Evolutionary conservation across 768 basidiomycete species (phyloP), one percentile per base, ranked within the genome.

Genomic region (Rossbeevera mucosa): DNA sequence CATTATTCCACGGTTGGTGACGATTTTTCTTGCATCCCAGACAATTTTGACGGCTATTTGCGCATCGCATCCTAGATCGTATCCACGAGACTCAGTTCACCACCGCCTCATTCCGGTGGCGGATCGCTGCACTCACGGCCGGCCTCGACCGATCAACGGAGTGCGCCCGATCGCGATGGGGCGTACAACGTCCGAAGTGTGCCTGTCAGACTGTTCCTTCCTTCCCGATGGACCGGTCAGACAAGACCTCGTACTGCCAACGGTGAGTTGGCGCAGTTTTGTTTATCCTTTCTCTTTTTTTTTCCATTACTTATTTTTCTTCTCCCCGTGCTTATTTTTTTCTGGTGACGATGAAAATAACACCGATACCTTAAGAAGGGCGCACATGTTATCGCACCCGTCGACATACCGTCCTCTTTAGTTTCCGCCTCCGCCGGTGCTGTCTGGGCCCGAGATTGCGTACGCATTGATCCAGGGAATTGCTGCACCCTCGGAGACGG

Each of bases 11-110:
- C 16, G 16, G 41, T 55, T 55, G 52, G 50, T 51, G 54, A 57
- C 53, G 52, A 44, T 11, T 21, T 44, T 16, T 33, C 16, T 33
- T 16, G 31, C 16, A 33, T 50, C 58, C 47, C 67, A 98, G 96
- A 95, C 72, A 94, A 94, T 68, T 98, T 94, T 62, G 94, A 97
- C 61, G 85, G 92, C 55, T 96, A 89, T 64, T 94, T 92, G 86
- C 82, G 91, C 24, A 88, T 97, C 57, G 92, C 93, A 3, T 81
- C 88, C n/a, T 94, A 94, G 63, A 80, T 98, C 42, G 86, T 91
- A 24, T 96, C 96, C 3, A 82, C 90, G 30, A 80, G 86, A 20
- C 73, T 82, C 7, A 76, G 75, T 55, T 86, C 85, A 2, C 76
- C 78, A 20, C 75, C 77, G 2, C 72, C 79, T 5, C 70, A 4